Percentiles rank a stretch among this genome's conserved stretches.
These are phyloP conservation scores for Blastobotrys capitulatus DNA, from an alignment of 1,139 yeast genomes.

Conservation along the genomic window DNA sequence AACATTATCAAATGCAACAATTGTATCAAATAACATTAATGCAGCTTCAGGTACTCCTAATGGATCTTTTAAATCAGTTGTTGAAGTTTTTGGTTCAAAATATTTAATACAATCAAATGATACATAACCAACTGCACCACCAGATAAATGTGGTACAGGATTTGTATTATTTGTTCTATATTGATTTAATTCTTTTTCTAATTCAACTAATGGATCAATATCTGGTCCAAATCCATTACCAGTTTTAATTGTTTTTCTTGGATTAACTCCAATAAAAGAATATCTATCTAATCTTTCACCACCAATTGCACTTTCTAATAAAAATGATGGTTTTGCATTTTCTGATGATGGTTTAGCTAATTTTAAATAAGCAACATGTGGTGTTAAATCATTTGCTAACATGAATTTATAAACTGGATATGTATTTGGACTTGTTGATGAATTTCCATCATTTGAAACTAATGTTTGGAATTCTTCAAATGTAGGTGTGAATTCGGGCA, in stretches of 20 bases:
- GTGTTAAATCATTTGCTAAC: constrained; percentile 73
- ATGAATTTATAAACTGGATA: constrained; percentile 77
- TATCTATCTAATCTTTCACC: constrained; percentile 88
- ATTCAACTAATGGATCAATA: constrained; percentile 70
- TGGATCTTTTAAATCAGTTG: constrained; percentile 61
- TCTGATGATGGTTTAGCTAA: constrained; percentile 52
- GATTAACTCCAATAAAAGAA: constrained; percentile 84
- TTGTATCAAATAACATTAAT: constrained; percentile 83
- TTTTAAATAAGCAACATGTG: constrained; percentile 84
- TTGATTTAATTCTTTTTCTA: constrained; percentile 65
- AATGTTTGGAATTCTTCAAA: constrained; percentile 8
- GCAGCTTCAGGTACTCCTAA: constrained; percentile 85
- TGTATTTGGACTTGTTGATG: constrained; percentile 40
- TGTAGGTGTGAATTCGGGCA: constrained; percentile 7
- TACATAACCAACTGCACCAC: constrained; percentile 95
- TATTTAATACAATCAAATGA: constrained; percentile 95
- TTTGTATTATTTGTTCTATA: constrained; percentile 64
- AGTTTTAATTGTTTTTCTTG: constrained; percentile 74
- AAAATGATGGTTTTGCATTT: constrained; percentile 55
- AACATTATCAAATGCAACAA: constrained; percentile 90
- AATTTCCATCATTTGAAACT: constrained; percentile 8
- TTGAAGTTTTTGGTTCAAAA: constrained; percentile 84
- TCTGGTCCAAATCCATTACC: constrained; percentile 55
- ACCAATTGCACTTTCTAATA: constrained; percentile 81
- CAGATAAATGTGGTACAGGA: constrained; percentile 64